These are phyloP conservation scores for Punica granatum DNA, from an alignment of 345 rosid genomes.

Conservation along the genomic window DNA sequence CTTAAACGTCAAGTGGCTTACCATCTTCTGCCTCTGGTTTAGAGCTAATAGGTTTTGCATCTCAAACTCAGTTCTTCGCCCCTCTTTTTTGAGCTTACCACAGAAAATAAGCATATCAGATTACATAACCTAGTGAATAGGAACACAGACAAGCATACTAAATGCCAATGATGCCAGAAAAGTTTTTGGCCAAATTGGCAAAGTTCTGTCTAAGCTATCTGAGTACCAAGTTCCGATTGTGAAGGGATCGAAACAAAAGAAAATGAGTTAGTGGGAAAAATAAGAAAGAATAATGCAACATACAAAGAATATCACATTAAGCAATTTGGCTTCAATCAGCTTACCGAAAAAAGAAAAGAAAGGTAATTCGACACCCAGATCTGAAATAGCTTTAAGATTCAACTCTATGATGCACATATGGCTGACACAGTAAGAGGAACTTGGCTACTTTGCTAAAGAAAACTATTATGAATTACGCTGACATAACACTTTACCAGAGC, in stretches of 20 bases:
- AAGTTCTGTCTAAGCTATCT: not conserved
- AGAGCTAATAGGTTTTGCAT: slow-evolving; percentile 51
- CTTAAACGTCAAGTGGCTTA: slow-evolving; percentile 18
- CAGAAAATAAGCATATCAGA: slow-evolving; percentile 11
- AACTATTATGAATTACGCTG: not conserved
- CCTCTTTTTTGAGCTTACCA: slow-evolving; percentile 74
- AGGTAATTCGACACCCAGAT: not conserved
- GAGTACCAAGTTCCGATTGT: not conserved
- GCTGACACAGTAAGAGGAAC: not conserved
- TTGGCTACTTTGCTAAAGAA: too few relatives aligned
- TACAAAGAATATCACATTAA: too few relatives aligned
- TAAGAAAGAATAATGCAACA: too few relatives aligned
- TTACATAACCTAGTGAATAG: not conserved
- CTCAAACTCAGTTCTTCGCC: slow-evolving; percentile 54
- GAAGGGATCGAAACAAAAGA: not conserved
- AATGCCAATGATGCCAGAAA: not conserved
- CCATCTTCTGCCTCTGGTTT: slow-evolving; percentile 66
- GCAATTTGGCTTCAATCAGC: not conserved
- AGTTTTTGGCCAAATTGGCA: not conserved
- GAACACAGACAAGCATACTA: not conserved
- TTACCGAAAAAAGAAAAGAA: too few relatives aligned
- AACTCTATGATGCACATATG: not conserved
- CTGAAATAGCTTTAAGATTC: not conserved
- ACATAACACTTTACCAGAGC: not conserved
- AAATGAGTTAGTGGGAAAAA: not conserved